Conservation (phyloP, 805 yeast species). For the Wickerhamiella spandovensis region DNA sequence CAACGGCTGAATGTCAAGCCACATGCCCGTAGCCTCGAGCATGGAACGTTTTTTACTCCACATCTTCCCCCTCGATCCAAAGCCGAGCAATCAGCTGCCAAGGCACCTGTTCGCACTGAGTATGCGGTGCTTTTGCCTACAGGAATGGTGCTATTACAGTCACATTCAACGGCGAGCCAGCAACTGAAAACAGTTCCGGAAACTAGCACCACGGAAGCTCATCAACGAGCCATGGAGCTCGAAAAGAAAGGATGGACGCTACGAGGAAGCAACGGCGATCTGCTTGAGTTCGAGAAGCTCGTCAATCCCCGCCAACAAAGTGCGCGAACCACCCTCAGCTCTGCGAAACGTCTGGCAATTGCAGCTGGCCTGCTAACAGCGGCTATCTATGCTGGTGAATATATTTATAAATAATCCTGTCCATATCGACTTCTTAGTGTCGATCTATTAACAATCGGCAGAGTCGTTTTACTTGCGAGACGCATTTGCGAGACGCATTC, state of each 20-base stretch:
- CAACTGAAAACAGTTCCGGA: not conserved
- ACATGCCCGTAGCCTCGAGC: conserved; percentile 26
- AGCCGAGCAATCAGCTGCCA: not conserved
- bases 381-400: conserved; percentile 10
- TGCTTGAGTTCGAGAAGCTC: conserved; percentile 32
- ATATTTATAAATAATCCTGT: not conserved
- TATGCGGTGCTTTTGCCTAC: conserved; percentile 9
- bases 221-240: conserved; percentile 29
- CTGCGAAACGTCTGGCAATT: not conserved
- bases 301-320: not conserved
- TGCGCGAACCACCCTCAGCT: not conserved
- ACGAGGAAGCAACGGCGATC: conserved; percentile 31
- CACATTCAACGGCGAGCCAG: conserved; percentile 4
- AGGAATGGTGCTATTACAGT: conserved; percentile 3
- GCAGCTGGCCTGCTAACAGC: conserved; percentile 4
- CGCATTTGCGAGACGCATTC: conserved; percentile 1
- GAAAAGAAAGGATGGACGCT: conserved; percentile 39
- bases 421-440: too few species aligned
- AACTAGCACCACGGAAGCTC: conserved; percentile 2
- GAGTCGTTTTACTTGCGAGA: too few species aligned
- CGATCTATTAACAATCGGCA: too few species aligned
- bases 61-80: conserved; percentile 11
- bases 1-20: not conserved
- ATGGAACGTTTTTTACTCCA: conserved; percentile 36
- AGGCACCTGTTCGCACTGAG: conserved; percentile 3